Percentiles rank a stretch among this genome's conserved stretches.
Conservation (phyloP, 768 basidiomycete species). For the Kwoniella dejecticola region DNA sequence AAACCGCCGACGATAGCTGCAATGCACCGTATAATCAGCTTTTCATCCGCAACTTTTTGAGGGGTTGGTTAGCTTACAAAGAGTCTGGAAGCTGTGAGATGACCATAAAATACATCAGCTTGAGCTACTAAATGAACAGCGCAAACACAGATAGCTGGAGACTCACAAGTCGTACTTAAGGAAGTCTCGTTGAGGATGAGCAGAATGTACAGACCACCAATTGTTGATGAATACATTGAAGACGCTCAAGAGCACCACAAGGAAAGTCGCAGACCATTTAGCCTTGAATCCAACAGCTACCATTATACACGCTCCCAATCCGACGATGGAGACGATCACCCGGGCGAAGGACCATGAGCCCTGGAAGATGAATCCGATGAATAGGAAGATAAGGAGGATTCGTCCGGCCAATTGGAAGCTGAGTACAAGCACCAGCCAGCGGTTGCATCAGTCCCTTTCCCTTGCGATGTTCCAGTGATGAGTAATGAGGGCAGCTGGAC, state of each 20-base stretch:
- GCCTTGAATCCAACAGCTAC: conserved; percentile 99
- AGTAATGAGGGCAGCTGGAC: conserved; percentile 47
- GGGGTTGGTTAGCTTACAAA: conserved; percentile 61
- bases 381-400: conserved; percentile 96
- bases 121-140: too few species aligned
- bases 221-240: conserved; percentile 99
- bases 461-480: too few species aligned
- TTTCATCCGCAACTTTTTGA: background rate
- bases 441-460: too few species aligned
- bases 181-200: conserved; percentile 96
- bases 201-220: conserved; percentile 91
- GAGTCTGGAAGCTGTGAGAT: conserved; percentile 66
- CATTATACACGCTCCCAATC: conserved; percentile 89
- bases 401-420: conserved; percentile 98
- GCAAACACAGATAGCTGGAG: background rate
- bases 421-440: conserved; percentile 3
- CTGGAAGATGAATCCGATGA: conserved; percentile 95
- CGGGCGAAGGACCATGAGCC: conserved; percentile 86
- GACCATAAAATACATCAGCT: background rate
- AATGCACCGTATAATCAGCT: conserved; percentile 19
- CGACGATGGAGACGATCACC: conserved; percentile 82
- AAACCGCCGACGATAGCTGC: conserved; percentile 93
- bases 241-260: conserved; percentile 83
- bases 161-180: conserved; percentile 89
- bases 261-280: conserved; percentile 96